Base-by-base conservation (phyloP, 2,329 filamentous ascomycete genomes). In the Rutstroemia sp. region DNA sequence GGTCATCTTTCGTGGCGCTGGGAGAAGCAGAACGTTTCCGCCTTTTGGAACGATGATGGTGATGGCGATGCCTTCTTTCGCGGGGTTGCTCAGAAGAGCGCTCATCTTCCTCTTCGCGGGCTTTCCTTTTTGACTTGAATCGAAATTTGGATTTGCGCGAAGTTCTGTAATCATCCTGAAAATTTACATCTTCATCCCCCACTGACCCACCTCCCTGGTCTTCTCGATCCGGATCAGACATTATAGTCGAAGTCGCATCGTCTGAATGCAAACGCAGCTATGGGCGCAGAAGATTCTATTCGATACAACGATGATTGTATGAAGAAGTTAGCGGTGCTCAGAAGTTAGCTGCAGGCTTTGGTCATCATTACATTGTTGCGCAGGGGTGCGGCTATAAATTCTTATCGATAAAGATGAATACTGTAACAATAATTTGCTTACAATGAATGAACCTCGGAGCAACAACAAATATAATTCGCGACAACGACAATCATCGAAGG, bases 41-140 rank as follows among this genome's bases (percentile, higher is more conserved):
- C 42, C 64, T 57, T 56, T 67, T 67, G 25, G 58, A 61, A 39
- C 63, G 64, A 51, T 67, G 67, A 47, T 66, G 62, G 48, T 64
- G 62, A 17, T 60, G 63, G 14, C 61, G 62, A 52, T 57, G 57
- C 51, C 60, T 56, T 30, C 63, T 59, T 44, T 48, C 51, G 25
- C 57, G 56, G 27, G 27, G 56, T 48, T 49, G 57, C 17, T 27
- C 51, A 8, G 59, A 57, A 17, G 57, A 55, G 55, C 49, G 51
- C 48, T 54, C 45, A 21, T 46, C 36, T 9, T 62, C 56, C 48
- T 54, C 45, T 19, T 46, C 36, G 5, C 61, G 54, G 9, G 56
- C 58, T 51, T 57, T 63, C 42, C 60, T 63, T 49, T 66, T 65
- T 17, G 65, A 62, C 51, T 67, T 69, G 56, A 69, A 69, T 51